Evolutionary conservation across 352 stramenopile species (phyloP).

Genomic region (Phytophthora agathidicida): DNA sequence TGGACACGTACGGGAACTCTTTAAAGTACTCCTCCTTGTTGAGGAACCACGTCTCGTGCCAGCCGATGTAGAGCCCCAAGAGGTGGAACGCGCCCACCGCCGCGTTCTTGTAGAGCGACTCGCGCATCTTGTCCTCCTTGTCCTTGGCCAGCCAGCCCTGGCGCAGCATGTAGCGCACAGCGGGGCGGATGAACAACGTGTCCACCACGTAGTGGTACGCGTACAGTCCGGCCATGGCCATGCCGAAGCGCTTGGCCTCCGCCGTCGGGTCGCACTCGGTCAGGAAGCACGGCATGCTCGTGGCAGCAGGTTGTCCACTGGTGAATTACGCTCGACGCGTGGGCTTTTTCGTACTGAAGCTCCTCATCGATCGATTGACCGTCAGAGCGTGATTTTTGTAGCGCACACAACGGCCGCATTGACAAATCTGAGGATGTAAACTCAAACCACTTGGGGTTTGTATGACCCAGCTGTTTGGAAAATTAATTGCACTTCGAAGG

Average conservation of each 20-base stretch:
- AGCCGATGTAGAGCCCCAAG: constrained; percentile 65
- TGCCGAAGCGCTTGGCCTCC: constrained; percentile 69
- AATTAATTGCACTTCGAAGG: background rate
- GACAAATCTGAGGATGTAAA: constrained; percentile 1
- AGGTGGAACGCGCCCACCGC: constrained; percentile 68
- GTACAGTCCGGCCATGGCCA: constrained; percentile 59
- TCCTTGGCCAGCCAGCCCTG: constrained; percentile 51
- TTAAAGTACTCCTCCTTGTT: constrained; percentile 73
- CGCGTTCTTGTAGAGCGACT: constrained; percentile 86
- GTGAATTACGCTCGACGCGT: constrained; percentile 27
- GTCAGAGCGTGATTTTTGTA: too few relatives aligned
- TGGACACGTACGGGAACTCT: constrained; percentile 51
- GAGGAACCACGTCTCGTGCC: constrained; percentile 76
- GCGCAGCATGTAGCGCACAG: constrained; percentile 49
- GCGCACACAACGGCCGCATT: background rate
- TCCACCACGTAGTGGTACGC: constrained; percentile 78
- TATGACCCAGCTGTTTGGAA: constrained; percentile 16
- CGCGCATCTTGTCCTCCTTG: constrained; percentile 84
- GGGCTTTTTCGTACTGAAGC: constrained; percentile 42
- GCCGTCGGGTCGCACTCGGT: constrained; percentile 56
- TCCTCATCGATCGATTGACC: background rate
- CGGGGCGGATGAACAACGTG: constrained; percentile 60
- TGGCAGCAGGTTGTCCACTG: background rate
- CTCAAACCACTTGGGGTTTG: constrained; percentile 10
- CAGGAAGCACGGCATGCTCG: constrained; percentile 77